These are phyloP conservation scores for Coemansia sp. DNA, from an alignment of 192 early-diverging fungal species.

Conservation along the genomic window DNA sequence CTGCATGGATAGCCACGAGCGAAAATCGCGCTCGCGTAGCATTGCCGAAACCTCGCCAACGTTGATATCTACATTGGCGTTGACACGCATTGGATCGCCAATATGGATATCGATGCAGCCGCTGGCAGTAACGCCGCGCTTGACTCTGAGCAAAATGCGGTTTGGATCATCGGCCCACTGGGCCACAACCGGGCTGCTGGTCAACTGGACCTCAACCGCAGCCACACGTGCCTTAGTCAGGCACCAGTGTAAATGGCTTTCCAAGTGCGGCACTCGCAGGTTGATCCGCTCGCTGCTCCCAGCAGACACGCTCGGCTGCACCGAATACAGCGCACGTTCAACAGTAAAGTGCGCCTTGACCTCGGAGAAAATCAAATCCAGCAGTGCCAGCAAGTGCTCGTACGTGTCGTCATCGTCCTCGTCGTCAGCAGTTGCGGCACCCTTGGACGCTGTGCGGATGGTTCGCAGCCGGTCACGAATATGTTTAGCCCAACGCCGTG, in stretches of 20 bases:
- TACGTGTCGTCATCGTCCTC: not conserved
- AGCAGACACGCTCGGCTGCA: conserved; percentile 25
- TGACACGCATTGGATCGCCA: conserved; percentile 9
- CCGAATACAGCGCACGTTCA: conserved; percentile 36
- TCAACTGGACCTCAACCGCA: conserved; percentile 19
- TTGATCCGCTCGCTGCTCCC: conserved; percentile 11
- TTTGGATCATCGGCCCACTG: conserved; percentile 21
- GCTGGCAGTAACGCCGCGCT: conserved; percentile 25
- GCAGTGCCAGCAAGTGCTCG: conserved; percentile 17
- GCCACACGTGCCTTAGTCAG: conserved; percentile 14
- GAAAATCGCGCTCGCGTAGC: conserved; percentile 44
- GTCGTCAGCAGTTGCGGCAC: not conserved
- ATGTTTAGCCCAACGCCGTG: conserved; percentile 18
- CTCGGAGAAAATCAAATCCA: conserved; percentile 37
- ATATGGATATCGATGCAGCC: conserved; percentile 18
- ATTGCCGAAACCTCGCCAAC: conserved; percentile 22
- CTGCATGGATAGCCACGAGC: conserved; percentile 49
- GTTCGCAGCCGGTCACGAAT: conserved; percentile 12
- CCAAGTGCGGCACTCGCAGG: conserved; percentile 29
- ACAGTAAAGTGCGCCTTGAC: conserved; percentile 35
- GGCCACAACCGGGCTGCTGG: conserved; percentile 32
- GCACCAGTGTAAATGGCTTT: conserved; percentile 36
- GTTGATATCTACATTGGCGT: conserved; percentile 19
- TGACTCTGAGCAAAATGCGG: conserved; percentile 12
- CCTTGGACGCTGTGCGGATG: conserved; percentile 6